phyloP scores from a whole-genome alignment of 257 asterid genomes.

The Haberlea rhodopensis region DNA sequence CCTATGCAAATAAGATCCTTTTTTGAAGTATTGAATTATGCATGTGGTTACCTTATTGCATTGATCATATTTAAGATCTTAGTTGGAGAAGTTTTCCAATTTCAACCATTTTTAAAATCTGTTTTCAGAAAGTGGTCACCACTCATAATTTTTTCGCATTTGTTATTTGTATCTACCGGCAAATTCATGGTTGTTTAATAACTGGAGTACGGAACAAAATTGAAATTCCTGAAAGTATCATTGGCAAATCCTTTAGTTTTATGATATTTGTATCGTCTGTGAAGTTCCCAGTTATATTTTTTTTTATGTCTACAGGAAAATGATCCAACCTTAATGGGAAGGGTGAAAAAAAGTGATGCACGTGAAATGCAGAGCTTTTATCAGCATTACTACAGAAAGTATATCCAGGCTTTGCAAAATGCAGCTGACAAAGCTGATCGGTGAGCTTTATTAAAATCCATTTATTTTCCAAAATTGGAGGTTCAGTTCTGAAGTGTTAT shows the following conservation, averaged over 20 bases:
- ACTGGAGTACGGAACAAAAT: neutral
- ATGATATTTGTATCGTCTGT: neutral
- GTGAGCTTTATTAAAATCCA: constrained; percentile 45
- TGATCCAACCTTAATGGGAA: constrained; percentile 94
- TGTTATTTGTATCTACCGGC: neutral
- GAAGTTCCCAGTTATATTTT: constrained; percentile 10
- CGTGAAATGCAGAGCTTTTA: constrained; percentile 99
- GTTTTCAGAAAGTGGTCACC: neutral
- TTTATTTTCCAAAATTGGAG: constrained; percentile 17
- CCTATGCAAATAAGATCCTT: neutral
- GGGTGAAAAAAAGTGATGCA: constrained; percentile 98
- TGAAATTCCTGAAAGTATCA: neutral
- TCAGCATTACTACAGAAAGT: constrained; percentile 95
- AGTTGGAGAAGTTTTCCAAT: no score
- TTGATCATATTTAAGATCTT: no score
- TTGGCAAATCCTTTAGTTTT: neutral
- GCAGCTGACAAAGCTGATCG: constrained; percentile 99
- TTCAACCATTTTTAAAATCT: no score
- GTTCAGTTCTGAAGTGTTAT: constrained; percentile 20
- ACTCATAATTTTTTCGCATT: neutral
- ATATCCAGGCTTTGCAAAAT: constrained; percentile 97
- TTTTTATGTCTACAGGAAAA: constrained; percentile 71
- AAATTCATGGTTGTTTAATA: neutral
- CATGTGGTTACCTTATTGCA: no score
- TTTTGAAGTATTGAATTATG: neutral